These are phyloP conservation scores for Phlebopus sp. DNA, from an alignment of 1,284 basidiomycete genomes.

Conservation along the genomic window DNA sequence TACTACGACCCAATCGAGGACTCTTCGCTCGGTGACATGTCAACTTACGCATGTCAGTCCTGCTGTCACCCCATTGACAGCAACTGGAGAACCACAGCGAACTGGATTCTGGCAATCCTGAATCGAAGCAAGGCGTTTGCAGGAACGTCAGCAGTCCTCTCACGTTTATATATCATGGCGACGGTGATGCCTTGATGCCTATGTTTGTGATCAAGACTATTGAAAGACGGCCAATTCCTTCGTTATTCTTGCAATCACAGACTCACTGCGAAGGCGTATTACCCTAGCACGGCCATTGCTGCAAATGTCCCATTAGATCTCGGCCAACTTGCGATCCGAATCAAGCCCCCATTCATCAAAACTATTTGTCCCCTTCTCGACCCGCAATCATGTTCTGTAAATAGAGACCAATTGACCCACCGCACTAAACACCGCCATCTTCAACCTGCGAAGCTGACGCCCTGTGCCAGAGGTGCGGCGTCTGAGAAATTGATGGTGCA, in stretches of 20 bases:
- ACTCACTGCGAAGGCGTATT: conserved; percentile 11
- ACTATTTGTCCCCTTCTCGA: not conserved
- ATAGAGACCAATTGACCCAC: conserved; percentile 1
- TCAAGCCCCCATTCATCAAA: conserved; percentile 16
- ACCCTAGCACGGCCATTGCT: conserved; percentile 9
- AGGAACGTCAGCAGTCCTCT: conserved; percentile 23
- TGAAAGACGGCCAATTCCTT: conserved; percentile 2
- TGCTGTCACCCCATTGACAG: conserved; percentile 34
- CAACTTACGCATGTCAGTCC: conserved; percentile 33
- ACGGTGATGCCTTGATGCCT: conserved; percentile 30
- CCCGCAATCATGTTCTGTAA: not conserved
- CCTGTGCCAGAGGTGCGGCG: conserved; percentile 87
- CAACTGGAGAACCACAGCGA: conserved; percentile 19
- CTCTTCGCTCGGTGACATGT: conserved; percentile 32
- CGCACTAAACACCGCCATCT: conserved; percentile 6
- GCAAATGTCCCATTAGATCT: conserved; percentile 10
- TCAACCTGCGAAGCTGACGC: conserved; percentile 73
- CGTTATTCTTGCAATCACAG: conserved; percentile 25
- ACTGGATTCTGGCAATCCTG: conserved; percentile 18
- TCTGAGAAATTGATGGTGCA: conserved; percentile 94
- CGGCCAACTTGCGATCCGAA: conserved; percentile 26
- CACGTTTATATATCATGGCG: conserved; percentile 36
- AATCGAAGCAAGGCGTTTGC: conserved; percentile 14
- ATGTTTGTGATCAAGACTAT: conserved; percentile 13
- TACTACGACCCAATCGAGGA: conserved; percentile 25